phyloP scores from a whole-genome alignment of 495 filamentous ascomycete genomes.

The Podospora sp. region DNA sequence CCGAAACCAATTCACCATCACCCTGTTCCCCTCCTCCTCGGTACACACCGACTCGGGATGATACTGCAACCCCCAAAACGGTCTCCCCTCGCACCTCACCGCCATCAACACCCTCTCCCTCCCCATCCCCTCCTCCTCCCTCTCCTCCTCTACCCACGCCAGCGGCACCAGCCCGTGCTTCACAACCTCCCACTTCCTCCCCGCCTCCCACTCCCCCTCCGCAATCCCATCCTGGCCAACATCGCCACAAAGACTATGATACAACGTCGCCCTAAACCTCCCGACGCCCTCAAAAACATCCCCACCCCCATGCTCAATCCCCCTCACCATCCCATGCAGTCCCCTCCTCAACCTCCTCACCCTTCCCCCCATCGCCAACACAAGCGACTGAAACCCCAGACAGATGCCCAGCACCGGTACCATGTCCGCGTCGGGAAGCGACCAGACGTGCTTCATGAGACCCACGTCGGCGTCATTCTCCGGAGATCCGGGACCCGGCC shows the following conservation, averaged over 20 bases:
- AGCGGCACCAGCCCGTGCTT: constrained; percentile 55
- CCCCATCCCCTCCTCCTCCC: constrained; percentile 33
- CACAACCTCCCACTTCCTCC: constrained; percentile 36
- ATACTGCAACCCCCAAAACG: constrained; percentile 92
- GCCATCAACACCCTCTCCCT: constrained; percentile 74
- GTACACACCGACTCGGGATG: constrained; percentile 96
- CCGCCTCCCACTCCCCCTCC: constrained; percentile 38
- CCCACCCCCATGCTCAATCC: constrained; percentile 43
- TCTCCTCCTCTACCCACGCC: constrained; percentile 65
- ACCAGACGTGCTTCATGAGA: constrained; percentile 78
- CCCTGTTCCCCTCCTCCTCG: constrained; percentile 60
- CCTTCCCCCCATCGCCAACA: constrained; percentile 63
- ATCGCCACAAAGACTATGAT: constrained; percentile 82
- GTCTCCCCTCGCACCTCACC: constrained; percentile 66
- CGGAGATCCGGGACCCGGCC: constrained; percentile 75
- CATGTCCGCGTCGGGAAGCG: constrained; percentile 55
- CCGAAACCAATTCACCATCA: constrained; percentile 79
- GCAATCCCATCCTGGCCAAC: constrained; percentile 45
- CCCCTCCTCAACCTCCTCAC: constrained; percentile 66
- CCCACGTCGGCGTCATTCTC: constrained; percentile 68
- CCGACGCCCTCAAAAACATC: constrained; percentile 56
- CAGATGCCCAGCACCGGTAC: constrained; percentile 88
- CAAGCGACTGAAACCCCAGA: constrained; percentile 86
- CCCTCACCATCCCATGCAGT: constrained; percentile 77
- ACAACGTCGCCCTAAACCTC: constrained; percentile 72